Conservation (phyloP, 2,329 filamentous ascomycete genomes). For the Alternaria sp. region DNA sequence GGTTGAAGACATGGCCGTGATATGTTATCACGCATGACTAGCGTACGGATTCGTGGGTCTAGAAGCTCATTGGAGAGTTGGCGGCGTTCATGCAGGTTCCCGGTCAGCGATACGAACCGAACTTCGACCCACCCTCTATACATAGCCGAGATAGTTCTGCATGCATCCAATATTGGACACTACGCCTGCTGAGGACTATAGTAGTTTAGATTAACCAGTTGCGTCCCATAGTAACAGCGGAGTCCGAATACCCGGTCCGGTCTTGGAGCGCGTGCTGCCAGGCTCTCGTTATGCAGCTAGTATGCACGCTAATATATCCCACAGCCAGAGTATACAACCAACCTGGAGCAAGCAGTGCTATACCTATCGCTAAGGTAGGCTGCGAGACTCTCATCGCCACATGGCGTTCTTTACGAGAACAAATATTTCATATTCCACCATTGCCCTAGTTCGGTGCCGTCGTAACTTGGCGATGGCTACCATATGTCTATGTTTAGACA, state of each 20-base stretch:
- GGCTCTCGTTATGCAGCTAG: background rate
- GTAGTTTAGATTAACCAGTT: background rate
- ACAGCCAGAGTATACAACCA: background rate
- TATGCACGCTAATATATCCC: slow-evolving; percentile 5
- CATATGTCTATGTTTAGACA: background rate
- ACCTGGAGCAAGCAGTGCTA: background rate
- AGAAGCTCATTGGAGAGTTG: slow-evolving; percentile 5
- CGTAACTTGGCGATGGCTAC: background rate
- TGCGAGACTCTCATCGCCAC: background rate
- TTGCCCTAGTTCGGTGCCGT: background rate
- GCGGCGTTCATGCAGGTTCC: slow-evolving; percentile 5
- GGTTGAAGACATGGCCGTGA: background rate
- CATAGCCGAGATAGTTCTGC: slow-evolving; percentile 2
- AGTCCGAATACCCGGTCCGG: background rate
- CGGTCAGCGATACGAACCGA: background rate
- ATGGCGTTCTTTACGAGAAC: background rate
- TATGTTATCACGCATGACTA: background rate
- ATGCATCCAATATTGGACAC: slow-evolving; percentile 8
- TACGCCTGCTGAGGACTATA: background rate
- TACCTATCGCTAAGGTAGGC: background rate
- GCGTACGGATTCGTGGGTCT: background rate
- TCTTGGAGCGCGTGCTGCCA: background rate
- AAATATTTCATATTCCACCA: background rate
- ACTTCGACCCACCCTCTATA: slow-evolving; percentile 1
- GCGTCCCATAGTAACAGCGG: background rate